Conservation (phyloP, 1,139 yeast species). For the Yamadazyma songkhlaensis region DNA sequence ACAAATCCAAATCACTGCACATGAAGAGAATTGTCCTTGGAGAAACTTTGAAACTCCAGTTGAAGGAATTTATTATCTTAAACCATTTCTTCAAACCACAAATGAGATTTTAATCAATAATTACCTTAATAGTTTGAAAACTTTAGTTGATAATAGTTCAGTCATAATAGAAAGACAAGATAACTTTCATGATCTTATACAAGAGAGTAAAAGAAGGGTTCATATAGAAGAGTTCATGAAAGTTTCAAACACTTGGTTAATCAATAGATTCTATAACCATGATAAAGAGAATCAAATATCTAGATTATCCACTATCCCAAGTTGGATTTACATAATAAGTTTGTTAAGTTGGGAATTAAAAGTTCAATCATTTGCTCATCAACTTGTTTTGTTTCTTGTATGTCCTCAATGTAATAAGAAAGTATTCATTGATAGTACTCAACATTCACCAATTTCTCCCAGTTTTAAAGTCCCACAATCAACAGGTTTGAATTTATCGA, state of each 20-base stretch:
- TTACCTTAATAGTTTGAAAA: conserved; percentile 27
- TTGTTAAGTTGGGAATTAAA: conserved; percentile 37
- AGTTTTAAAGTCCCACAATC: conserved; percentile 6
- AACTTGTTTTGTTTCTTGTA: conserved; percentile 28
- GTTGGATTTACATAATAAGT: conserved; percentile 34
- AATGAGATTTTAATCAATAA: conserved; percentile 25
- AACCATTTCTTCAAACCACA: conserved; percentile 33
- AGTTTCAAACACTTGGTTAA: conserved; percentile 31
- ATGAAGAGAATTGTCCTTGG: conserved; percentile 37
- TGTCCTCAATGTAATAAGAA: conserved; percentile 39
- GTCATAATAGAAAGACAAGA: conserved; percentile 25
- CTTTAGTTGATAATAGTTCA: conserved; percentile 27
- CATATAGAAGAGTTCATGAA: conserved; percentile 15
- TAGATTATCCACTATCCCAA: conserved; percentile 23
- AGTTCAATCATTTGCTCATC: conserved; percentile 27
- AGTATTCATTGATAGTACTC: conserved; percentile 23
- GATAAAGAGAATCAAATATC: conserved; percentile 31
- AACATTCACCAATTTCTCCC: conserved; percentile 7
- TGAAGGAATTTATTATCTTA: conserved; percentile 33
- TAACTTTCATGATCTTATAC: conserved; percentile 20
- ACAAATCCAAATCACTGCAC: conserved; percentile 26
- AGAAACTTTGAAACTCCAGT: conserved; percentile 33
- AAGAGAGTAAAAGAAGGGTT: conserved; percentile 7
- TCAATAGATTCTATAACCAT: conserved; percentile 25
- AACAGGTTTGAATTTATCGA: conserved; percentile 18